Evolutionary conservation across 768 basidiomycete genomes (phyloP), one percentile per base, ranked within the genome.

Genomic region (Cystobasidium tubakii): DNA sequence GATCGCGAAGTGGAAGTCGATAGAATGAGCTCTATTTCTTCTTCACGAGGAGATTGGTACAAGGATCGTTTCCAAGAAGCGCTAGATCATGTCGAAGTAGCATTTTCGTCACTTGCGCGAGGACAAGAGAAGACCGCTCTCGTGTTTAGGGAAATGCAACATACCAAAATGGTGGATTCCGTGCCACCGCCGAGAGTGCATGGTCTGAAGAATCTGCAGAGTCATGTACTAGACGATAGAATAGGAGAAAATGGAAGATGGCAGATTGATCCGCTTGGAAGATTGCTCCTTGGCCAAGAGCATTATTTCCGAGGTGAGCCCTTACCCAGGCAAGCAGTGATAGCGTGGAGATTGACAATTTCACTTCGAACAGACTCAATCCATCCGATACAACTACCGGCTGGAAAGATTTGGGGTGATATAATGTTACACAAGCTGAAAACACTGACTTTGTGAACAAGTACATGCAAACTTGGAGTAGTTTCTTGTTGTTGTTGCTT

Each of bases 341-440:
- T n/a, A n/a, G n/a, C n/a, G n/a, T n/a, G n/a, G n/a, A n/a, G n/a
- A n/a, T n/a, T n/a, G n/a, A n/a, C n/a, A n/a, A n/a, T n/a, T n/a
- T n/a, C n/a, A n/a, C n/a, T n/a, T n/a, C n/a, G 36, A 10, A 55
- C 9, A 69, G 66, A 69, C 44, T 44, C 66, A 1, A 53, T 69
- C 13, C 66, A 69, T 27, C 66, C 66, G 10, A 69, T 46, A 17
- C 66, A 46, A 23, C 31, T 46, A 27, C 66, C 66, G 27, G 66
- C 66, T n/a, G 66, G 66, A 2, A 69, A 69, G 46, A 42, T 69
- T 29, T 69, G 66, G 66, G 66, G 10, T 2, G 66, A 69, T 50
- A 69, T 69, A 6, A 69, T 69, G n/a, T 29, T 69, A 15, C 46
- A 69, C 27, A 69, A 69, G 25, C 46, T 69, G 44, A 66, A 66